Evolutionary conservation across 306 rosid genomes (phyloP).

Genomic region (Arachis stenosperma): DNA sequence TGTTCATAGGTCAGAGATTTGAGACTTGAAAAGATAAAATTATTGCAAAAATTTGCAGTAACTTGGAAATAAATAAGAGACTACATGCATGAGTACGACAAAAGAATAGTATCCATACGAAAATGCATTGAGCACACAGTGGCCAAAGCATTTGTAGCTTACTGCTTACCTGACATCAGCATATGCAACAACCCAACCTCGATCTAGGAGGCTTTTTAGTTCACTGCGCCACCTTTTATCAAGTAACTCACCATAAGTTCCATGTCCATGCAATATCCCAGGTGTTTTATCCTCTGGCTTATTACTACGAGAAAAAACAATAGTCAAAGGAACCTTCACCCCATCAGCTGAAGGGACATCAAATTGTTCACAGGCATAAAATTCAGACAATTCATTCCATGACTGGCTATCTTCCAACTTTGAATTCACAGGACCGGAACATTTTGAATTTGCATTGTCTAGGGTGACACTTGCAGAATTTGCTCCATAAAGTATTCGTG

Average conservation of each 20-base stretch:
- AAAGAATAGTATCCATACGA: constrained; percentile 24
- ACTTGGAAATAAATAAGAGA: constrained; percentile 24
- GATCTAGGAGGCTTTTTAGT: constrained; percentile 92
- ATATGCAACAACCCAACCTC: constrained; percentile 89
- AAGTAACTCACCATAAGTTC: constrained; percentile 88
- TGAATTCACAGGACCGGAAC: constrained; percentile 45
- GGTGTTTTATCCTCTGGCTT: constrained; percentile 66
- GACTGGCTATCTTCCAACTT: constrained; percentile 55
- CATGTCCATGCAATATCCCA: constrained; percentile 87
- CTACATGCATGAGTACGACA: constrained; percentile 15
- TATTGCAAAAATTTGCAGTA: constrained; percentile 19
- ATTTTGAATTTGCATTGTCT: constrained; percentile 41
- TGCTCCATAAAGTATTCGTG: constrained; percentile 77
- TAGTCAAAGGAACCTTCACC: constrained; percentile 73
- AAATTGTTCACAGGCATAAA: constrained; percentile 78
- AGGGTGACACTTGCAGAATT: constrained; percentile 52
- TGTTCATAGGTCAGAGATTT: constrained; percentile 31
- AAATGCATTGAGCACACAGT: constrained; percentile 3
- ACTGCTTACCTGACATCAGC: constrained; percentile 98
- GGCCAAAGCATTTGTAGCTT: constrained; percentile 37
- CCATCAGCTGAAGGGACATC: constrained; percentile 77
- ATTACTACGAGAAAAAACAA: constrained; percentile 63
- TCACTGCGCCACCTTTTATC: constrained; percentile 91
- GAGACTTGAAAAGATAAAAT: background rate
- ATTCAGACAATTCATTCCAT: constrained; percentile 90